These are phyloP conservation scores for Aureobasidium sp. DNA, from an alignment of 2,329 filamentous ascomycete genomes.

Conservation along the genomic window DNA sequence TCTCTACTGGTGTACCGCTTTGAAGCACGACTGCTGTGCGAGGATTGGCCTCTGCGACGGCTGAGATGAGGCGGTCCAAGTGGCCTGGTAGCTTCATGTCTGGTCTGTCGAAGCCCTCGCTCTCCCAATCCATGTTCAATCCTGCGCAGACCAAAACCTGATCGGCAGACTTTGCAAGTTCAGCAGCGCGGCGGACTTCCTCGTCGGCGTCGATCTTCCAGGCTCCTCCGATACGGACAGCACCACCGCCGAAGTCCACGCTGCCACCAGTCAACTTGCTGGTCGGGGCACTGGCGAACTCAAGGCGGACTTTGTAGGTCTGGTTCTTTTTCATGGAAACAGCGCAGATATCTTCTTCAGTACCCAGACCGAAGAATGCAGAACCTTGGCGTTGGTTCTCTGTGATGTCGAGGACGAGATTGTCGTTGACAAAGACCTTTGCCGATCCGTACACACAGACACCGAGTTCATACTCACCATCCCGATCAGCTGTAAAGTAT, in stretches of 20 bases:
- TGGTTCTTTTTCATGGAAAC: constrained; percentile 53
- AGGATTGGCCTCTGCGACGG: constrained; percentile 59
- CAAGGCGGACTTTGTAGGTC: constrained; percentile 52
- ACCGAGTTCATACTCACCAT: constrained; percentile 58
- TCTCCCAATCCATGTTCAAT: constrained; percentile 71
- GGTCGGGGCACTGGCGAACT: constrained; percentile 59
- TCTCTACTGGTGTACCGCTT: constrained; percentile 65
- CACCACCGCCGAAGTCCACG: constrained; percentile 61
- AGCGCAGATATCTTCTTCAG: constrained; percentile 55
- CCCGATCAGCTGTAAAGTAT: constrained; percentile 52
- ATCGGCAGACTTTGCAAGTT: constrained; percentile 61
- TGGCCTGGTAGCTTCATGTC: constrained; percentile 54
- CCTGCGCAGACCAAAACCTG: constrained; percentile 74
- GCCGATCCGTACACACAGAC: constrained; percentile 59
- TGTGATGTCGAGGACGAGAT: constrained; percentile 57
- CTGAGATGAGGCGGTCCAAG: constrained; percentile 59
- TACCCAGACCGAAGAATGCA: constrained; percentile 59
- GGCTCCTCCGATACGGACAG: constrained; percentile 54
- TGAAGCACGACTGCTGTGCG: constrained; percentile 69
- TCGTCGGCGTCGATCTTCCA: constrained; percentile 52
- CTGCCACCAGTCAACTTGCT: constrained; percentile 55
- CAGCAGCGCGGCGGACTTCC: constrained; percentile 59
- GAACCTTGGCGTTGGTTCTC: constrained; percentile 53
- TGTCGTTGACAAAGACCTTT: constrained; percentile 54
- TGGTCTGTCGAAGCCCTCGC: constrained; percentile 60